phyloP scores from a whole-genome alignment of 148 eudicot genomes.

The Dysphania ambrosioides region DNA sequence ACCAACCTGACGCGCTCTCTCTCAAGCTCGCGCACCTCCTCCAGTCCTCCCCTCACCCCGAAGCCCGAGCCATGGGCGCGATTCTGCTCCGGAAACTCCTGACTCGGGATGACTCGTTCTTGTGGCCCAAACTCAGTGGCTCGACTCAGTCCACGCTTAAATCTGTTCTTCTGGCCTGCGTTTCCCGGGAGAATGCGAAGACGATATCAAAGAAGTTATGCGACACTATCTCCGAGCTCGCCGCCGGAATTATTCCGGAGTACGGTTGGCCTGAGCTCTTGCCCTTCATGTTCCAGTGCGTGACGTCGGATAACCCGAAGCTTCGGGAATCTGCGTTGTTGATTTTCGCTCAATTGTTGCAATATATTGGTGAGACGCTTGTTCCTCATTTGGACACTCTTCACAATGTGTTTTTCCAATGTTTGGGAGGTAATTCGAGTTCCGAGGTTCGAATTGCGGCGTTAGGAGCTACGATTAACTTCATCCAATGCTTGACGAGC shows the following conservation, averaged over 20 bases:
- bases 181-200: slow-evolving; percentile 57
- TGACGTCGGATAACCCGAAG: slow-evolving; percentile 44
- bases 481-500: slow-evolving; percentile 62
- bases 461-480: slow-evolving; percentile 68
- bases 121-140: slow-evolving; percentile 50
- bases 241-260: slow-evolving; percentile 65
- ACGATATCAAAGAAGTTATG: slow-evolving; percentile 61
- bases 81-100: slow-evolving; percentile 47
- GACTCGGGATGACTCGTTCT: slow-evolving; percentile 38
- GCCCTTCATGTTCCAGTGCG: slow-evolving; percentile 77
- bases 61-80: slow-evolving; percentile 52
- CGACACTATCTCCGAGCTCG: slow-evolving; percentile 75
- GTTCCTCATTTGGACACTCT: slow-evolving; percentile 52
- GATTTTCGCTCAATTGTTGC: slow-evolving; percentile 70
- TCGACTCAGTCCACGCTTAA: slow-evolving; percentile 61
- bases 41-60: slow-evolving; percentile 39
- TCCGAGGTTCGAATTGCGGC: slow-evolving; percentile 76
- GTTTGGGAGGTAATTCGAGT: slow-evolving; percentile 37
- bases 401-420: slow-evolving; percentile 59
- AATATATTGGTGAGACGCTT: slow-evolving; percentile 67
- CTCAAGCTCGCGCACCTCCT: slow-evolving; percentile 48
- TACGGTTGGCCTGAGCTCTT: slow-evolving; percentile 73
- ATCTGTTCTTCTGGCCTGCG: slow-evolving; percentile 43
- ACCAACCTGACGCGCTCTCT: slow-evolving; percentile 44
- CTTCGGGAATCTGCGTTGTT: slow-evolving; percentile 59